Conservation (phyloP, 2,329 filamentous ascomycete genomes). For the Alternaria triticina region DNA sequence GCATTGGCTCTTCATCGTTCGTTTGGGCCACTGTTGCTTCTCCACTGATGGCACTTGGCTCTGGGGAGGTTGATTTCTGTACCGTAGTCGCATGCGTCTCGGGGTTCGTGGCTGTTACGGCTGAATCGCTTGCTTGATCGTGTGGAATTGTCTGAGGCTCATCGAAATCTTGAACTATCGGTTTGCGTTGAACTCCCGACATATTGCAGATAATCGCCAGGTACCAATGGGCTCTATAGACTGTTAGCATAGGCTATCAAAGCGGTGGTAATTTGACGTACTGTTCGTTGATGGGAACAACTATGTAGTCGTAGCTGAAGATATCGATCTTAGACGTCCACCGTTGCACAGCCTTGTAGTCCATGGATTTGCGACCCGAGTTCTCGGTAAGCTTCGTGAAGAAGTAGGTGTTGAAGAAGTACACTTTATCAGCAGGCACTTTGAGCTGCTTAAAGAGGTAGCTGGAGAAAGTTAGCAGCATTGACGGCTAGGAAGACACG, state of each 20-base stretch:
- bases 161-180: conserved; percentile 18
- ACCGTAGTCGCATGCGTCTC: background rate
- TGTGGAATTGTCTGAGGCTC: background rate
- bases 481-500: background rate
- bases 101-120: background rate
- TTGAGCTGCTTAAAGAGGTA: conserved; percentile 47
- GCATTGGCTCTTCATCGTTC: conserved; percentile 20
- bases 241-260: conserved; percentile 3
- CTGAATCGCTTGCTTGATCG: background rate
- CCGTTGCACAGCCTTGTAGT: conserved; percentile 82
- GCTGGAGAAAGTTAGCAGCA: conserved; percentile 9
- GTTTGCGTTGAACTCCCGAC: conserved; percentile 61
- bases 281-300: conserved; percentile 89
- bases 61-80: background rate
- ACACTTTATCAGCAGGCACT: conserved; percentile 67
- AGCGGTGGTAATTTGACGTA: conserved; percentile 13
- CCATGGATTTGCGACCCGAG: conserved; percentile 65
- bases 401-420: conserved; percentile 94
- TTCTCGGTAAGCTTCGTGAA: conserved; percentile 74
- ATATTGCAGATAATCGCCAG: conserved; percentile 94
- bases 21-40: background rate
- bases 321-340: conserved; percentile 90
- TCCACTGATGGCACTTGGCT: background rate
- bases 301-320: conserved; percentile 83
- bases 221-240: conserved; percentile 76